Percentiles rank a stretch among this genome's conserved stretches.
phyloP scores from a whole-genome alignment of 2,329 filamentous ascomycete species.

The Xylariales sp. region DNA sequence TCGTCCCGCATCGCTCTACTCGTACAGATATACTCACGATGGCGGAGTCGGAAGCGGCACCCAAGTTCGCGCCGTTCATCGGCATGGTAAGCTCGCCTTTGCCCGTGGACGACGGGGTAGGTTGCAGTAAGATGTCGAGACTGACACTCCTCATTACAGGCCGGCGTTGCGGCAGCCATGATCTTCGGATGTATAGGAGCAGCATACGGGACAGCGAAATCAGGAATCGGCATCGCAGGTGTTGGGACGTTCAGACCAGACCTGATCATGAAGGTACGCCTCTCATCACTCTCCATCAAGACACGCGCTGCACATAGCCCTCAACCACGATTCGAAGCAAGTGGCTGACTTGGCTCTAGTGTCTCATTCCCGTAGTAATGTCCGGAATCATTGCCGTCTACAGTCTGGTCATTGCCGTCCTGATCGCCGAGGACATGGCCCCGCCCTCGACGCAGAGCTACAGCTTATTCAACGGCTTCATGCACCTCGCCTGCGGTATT shows the following conservation, averaged over 20 bases:
- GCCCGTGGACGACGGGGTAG: neutral
- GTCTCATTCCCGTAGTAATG: slow-evolving; percentile 89
- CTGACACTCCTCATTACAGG: slow-evolving; percentile 42
- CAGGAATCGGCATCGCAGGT: slow-evolving; percentile 81
- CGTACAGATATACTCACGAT: too few relatives aligned
- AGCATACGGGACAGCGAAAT: slow-evolving; percentile 83
- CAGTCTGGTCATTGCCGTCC: slow-evolving; percentile 90
- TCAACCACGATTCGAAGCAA: too few relatives aligned
- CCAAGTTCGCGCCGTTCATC: slow-evolving; percentile 82
- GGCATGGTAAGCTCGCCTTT: slow-evolving; percentile 64
- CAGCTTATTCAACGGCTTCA: slow-evolving; percentile 84
- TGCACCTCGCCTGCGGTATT: slow-evolving; percentile 87
- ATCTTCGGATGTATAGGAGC: slow-evolving; percentile 81
- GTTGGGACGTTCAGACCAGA: slow-evolving; percentile 81
- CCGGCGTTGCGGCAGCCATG: slow-evolving; percentile 76
- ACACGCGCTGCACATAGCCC: neutral
- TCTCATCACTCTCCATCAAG: too few relatives aligned
- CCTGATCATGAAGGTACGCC: slow-evolving; percentile 78
- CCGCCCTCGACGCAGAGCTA: slow-evolving; percentile 64
- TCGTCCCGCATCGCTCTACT: too few relatives aligned
- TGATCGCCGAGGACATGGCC: slow-evolving; percentile 86
- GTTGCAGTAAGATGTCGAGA: slow-evolving; percentile 2
- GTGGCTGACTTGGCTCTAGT: too few relatives aligned
- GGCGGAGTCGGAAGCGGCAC: slow-evolving; percentile 55
- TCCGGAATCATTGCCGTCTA: slow-evolving; percentile 99